Percentiles rank a stretch among this genome's conserved stretches.
Conservation (phyloP, 495 filamentous ascomycete species). For the Penicillium mononematosum region DNA sequence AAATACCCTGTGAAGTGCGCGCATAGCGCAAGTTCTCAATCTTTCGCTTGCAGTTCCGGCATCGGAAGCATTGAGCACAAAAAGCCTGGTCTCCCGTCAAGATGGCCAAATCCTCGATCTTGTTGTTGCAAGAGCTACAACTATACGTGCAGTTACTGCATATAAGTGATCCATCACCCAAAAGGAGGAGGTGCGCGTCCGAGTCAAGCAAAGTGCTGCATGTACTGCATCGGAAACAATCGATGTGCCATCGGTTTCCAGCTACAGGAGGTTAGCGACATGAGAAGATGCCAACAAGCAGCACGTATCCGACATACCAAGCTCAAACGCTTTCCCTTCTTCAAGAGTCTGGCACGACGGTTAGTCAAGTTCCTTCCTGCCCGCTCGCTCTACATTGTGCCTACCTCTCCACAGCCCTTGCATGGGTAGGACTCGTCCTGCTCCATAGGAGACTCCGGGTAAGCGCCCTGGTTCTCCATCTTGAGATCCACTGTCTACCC, state of each 20-base stretch:
- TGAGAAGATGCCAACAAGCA: constrained; percentile 7
- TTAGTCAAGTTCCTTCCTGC: constrained; percentile 14
- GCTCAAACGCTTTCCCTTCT: constrained; percentile 97
- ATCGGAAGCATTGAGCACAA: constrained; percentile 95
- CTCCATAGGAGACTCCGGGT: constrained; percentile 80
- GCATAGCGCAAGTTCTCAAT: constrained; percentile 99
- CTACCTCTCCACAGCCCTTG: constrained; percentile 96
- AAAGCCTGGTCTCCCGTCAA: constrained; percentile 99
- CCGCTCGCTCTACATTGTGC: constrained; percentile 20
- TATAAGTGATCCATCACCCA: constrained; percentile 96
- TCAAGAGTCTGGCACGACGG: constrained; percentile 71
- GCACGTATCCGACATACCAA: constrained; percentile 63
- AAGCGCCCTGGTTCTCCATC: constrained; percentile 52
- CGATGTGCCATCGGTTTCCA: constrained; percentile 98
- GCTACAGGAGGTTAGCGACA: constrained; percentile 52
- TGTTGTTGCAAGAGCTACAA: constrained; percentile 94
- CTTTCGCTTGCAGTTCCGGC: constrained; percentile 95
- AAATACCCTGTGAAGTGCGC: constrained; percentile 95
- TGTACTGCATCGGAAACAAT: constrained; percentile 98
- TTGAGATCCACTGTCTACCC: constrained; percentile 15
- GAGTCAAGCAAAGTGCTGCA: constrained; percentile 95
- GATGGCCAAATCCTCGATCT: constrained; percentile 98
- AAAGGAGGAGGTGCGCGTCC: constrained; percentile 93
- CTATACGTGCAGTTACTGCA: constrained; percentile 99
- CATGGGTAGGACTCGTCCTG: constrained; percentile 89